Evolutionary conservation across 2,329 filamentous ascomycete genomes (phyloP).

Genomic region (Fusarium pilosicola): DNA sequence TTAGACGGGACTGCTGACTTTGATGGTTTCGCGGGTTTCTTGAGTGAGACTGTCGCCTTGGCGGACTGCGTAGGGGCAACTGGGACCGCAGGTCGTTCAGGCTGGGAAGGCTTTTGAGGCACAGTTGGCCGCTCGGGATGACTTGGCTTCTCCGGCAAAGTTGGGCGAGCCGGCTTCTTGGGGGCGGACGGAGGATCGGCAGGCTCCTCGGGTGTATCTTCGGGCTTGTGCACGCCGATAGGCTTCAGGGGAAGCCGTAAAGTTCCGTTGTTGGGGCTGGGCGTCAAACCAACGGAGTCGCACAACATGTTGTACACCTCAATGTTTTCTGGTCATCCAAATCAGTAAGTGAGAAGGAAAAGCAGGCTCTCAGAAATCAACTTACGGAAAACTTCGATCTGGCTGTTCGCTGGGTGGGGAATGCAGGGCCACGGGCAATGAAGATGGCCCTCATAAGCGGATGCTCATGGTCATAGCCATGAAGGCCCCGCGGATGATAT

Average conservation of each 20-base stretch:
- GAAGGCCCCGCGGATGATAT: constrained; percentile 85
- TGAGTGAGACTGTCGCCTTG: constrained; percentile 34
- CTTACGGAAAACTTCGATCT: constrained; percentile 84
- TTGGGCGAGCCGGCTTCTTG: constrained; percentile 36
- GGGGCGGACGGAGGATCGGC: constrained; percentile 56
- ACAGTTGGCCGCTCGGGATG: constrained; percentile 26
- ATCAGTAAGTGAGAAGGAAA: constrained; percentile 38
- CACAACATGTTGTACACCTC: constrained; percentile 96
- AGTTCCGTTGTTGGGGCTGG: constrained; percentile 88
- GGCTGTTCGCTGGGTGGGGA: constrained; percentile 84
- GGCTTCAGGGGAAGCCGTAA: constrained; percentile 75
- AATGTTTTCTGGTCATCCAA: constrained; percentile 83
- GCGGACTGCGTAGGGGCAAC: constrained; percentile 22
- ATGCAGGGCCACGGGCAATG: constrained; percentile 89
- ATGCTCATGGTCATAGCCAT: constrained; percentile 95
- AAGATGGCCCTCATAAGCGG: constrained; percentile 98
- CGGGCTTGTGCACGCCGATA: constrained; percentile 68
- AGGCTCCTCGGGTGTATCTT: constrained; percentile 60
- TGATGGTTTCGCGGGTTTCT: constrained; percentile 24
- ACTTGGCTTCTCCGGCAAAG: constrained; percentile 29
- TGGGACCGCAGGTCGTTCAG: constrained; percentile 20
- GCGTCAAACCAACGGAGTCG: constrained; percentile 80
- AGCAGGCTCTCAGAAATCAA: constrained; percentile 36
- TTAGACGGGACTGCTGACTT: constrained; percentile 27
- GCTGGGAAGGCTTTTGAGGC: constrained; percentile 27